Conservation (phyloP, 495 filamentous ascomycete species). For the Penicillium odoratum region DNA sequence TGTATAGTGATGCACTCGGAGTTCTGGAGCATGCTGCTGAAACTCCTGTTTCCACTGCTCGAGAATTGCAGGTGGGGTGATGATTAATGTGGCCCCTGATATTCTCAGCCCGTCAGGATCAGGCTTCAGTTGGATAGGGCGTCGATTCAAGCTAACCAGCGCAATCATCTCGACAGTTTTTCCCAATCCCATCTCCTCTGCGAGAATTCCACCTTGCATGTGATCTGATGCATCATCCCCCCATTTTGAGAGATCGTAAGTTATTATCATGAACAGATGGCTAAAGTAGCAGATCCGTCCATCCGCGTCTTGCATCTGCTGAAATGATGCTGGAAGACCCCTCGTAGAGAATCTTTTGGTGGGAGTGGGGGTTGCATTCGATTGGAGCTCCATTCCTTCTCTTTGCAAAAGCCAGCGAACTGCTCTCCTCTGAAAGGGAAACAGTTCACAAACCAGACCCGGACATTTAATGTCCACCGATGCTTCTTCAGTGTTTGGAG, state of each 20-base stretch:
- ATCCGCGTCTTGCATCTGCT: conserved; percentile 45
- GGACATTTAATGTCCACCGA: conserved; percentile 43
- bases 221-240: conserved; percentile 36
- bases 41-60: conserved; percentile 89
- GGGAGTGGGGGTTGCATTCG: conserved; percentile 30
- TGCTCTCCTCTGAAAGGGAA: conserved; percentile 73
- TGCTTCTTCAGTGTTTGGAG: conserved; percentile 36
- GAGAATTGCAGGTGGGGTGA: conserved; percentile 77
- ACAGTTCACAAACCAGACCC: conserved; percentile 53
- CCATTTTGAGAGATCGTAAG: conserved; percentile 52
- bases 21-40: conserved; percentile 60
- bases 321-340: conserved; percentile 35
- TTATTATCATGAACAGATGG: conserved; percentile 62
- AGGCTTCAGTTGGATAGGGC: conserved; percentile 18
- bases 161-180: conserved; percentile 91
- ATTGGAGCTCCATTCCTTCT: conserved; percentile 51
- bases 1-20: conserved; percentile 55
- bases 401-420: conserved; percentile 65
- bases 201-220: conserved; percentile 66
- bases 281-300: conserved; percentile 59
- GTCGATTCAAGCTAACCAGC: conserved; percentile 65
- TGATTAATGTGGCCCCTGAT: conserved; percentile 74
- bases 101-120: conserved; percentile 31
- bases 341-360: conserved; percentile 13
- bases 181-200: conserved; percentile 95